Evolutionary conservation across 1,284 basidiomycete species (phyloP).

Genomic region (Vanrija humicola): DNA sequence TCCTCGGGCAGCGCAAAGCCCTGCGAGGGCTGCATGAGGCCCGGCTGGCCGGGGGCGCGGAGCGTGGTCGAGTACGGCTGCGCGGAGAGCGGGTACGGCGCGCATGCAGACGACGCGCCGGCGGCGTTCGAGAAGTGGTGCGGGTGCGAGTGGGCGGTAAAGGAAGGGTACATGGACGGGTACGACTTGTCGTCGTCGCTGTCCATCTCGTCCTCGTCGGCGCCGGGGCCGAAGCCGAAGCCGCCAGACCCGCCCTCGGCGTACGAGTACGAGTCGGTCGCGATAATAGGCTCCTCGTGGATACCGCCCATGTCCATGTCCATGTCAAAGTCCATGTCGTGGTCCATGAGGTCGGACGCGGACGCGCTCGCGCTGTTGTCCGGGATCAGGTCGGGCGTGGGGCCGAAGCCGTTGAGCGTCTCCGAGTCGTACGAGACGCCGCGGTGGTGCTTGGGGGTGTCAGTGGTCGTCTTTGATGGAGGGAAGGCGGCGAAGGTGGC

Average conservation of each 20-base stretch:
- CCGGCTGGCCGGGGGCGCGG: constrained; percentile 24
- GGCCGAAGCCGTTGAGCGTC: constrained; percentile 8
- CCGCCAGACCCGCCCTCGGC: constrained; percentile 34
- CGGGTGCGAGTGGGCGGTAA: constrained; percentile 4
- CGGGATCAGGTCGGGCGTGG: constrained; percentile 36
- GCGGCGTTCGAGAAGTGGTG: constrained; percentile 13
- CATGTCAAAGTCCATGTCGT: constrained; percentile 36
- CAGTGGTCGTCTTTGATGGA: neutral
- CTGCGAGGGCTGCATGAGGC: constrained; percentile 38
- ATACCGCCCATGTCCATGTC: constrained; percentile 14
- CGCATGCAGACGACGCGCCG: constrained; percentile 8
- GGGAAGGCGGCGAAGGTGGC: neutral
- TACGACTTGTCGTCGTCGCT: constrained; percentile 14
- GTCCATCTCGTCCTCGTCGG: constrained; percentile 42
- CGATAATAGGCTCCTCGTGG: constrained; percentile 4
- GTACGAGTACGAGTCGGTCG: constrained; percentile 19
- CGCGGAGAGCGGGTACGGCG: constrained; percentile 25
- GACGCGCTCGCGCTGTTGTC: constrained; percentile 20
- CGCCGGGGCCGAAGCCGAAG: constrained; percentile 45
- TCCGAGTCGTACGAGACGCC: constrained; percentile 8
- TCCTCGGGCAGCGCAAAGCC: constrained; percentile 20
- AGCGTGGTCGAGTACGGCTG: constrained; percentile 43
- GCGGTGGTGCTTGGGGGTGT: constrained; percentile 13
- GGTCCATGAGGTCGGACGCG: constrained; percentile 30
- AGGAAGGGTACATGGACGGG: constrained; percentile 14